Base-by-base conservation (phyloP, 805 yeast genomes). In the Lachancea kluyveri region DNA sequence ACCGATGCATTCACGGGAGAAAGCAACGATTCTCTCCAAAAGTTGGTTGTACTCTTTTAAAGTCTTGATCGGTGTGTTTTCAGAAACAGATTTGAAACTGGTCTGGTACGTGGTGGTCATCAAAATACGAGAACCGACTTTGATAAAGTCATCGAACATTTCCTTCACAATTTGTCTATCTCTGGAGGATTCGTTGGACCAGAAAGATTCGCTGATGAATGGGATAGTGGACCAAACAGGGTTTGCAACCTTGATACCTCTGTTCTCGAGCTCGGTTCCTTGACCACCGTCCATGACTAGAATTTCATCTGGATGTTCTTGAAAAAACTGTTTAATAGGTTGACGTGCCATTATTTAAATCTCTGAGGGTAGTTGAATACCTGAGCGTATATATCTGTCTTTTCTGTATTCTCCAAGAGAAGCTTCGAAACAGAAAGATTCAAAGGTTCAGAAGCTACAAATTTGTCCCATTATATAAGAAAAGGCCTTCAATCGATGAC, bases 151-250 rank as follows among this genome's bases (percentile, higher is more conserved):
- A 11, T 49, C 36, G 50, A 76, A 81, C 36, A 80, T 60, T 9
- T 57, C 50, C 26, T 57, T 52, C 13, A 79, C 60, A 17, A 60
- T 57, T 10, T 59, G 50, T 2, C 77, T 74, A 26, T 65, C 45
- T n/a, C 30, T 24, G 8, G 45, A 45, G 3, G 43, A 36, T 14
- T 28, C 25, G 15, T 33, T 36, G 3, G 43, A 28, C 54, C 57
- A 48, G 31, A 51, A 49, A 9, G 39, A 32, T 3, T 41, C 48
- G 15, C 30, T 37, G 6, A 71, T 35, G 12, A 77, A 57, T 1
- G 74, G 74, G 20, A 64, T 45, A 0, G 82, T 77, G 0, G 82
- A 73, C 87, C 88, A 80, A 7, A 79, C 59, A 7, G 64, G 63
- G 24, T 70, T 65, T 26, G 62, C 62, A 10, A 69, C 65, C 23